Base-by-base conservation (phyloP, 202 grass and related monocot species). In the Schoenoplectus tabernaemontani region DNA sequence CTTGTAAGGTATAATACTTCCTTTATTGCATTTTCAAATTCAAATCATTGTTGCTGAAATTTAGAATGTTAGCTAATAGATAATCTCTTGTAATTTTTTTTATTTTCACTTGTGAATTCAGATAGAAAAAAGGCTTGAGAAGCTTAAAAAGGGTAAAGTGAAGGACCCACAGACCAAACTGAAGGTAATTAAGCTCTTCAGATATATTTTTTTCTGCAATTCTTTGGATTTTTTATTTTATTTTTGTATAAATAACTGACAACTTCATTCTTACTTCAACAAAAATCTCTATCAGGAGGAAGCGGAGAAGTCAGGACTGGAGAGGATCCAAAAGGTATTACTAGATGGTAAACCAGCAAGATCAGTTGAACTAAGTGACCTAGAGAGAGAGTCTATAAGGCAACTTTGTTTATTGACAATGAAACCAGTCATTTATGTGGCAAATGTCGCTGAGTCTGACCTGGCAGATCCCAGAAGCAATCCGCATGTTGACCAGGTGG, bases 71-170 rank as follows among this genome's bases (percentile, higher is more conserved):
- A 33, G 15, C 16, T 65, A 44, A 84, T 46, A 62, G n/a, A 72
- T 12, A 0, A 47, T 76, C 20, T 79, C 23, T 75, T 74, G 26
- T 74, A 66, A 74, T n/a, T n/a, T 10, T 51, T 74, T 19, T 74
- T 2, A 23, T 53, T 54, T 73, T 74, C 46, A 64, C 84, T 47
- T 70, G 42, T 71, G 38, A 88, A 88, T 13, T 89, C 88, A 98
- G 95, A 95, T 98, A 85, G 95, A 98, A 70, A 98, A 98, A 83
- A 90, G 95, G 65, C 70, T 98, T 43, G 95, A 98, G 81, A 98
- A 92, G 77, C 95, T 98, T 57, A 98, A 90, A 54, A 98, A 98
- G 82, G 87, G 91, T 56, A 98, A 89, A 98, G 91, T 83, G 65
- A 98, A 98, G 84, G 95, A 95, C 77, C 51, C 83, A 17, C 91